These are phyloP conservation scores for Hypoxylon sp. DNA, from an alignment of 2,329 filamentous ascomycete species.

Conservation along the genomic window DNA sequence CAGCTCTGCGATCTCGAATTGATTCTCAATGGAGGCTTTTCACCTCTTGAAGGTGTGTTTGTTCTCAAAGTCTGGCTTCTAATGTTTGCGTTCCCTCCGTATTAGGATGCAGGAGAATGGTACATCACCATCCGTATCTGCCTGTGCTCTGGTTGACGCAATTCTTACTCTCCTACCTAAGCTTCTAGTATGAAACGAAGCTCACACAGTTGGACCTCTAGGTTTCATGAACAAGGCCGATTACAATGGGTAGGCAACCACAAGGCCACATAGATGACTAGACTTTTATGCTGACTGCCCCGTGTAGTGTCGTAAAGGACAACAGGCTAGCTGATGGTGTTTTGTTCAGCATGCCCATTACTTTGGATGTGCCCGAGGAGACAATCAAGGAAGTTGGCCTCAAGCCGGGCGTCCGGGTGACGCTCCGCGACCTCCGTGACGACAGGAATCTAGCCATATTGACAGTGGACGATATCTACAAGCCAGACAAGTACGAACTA, in stretches of 20 bases:
- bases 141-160: background rate
- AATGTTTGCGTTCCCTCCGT: conserved; percentile 19
- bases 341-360: conserved; percentile 98
- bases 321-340: conserved; percentile 89
- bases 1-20: conserved; percentile 98
- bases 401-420: conserved; percentile 85
- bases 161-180: background rate
- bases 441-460: conserved; percentile 96
- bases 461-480: conserved; percentile 95
- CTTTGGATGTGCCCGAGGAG: conserved; percentile 84
- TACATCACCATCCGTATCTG: conserved; percentile 7
- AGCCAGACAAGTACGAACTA: conserved; percentile 85
- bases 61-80: conserved; percentile 16
- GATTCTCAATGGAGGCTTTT: conserved; percentile 98
- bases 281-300: conserved; percentile 15
- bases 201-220: conserved; percentile 59
- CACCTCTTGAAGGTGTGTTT: conserved; percentile 89
- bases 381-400: conserved; percentile 82
- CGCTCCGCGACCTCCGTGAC: conserved; percentile 94
- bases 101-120: conserved; percentile 25
- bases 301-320: conserved; percentile 83
- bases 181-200: conserved; percentile 29
- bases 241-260: conserved; percentile 81
- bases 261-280: background rate
- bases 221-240: conserved; percentile 98